Evolutionary conservation across 306 rosid species (phyloP).

Genomic region (Prunus padus): DNA sequence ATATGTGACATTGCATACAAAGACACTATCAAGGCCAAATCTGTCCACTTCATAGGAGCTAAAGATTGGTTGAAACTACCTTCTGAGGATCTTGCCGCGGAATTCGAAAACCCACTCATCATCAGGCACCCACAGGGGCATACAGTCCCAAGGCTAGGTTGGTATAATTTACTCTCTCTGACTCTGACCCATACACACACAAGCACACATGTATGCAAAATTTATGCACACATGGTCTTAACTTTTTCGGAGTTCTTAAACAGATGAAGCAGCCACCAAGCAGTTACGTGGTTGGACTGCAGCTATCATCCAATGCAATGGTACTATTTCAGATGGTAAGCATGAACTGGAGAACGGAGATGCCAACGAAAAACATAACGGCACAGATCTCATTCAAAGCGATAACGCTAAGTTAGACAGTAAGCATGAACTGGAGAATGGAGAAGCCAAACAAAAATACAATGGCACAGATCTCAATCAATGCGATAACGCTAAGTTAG

Average conservation of each 20-base stretch:
- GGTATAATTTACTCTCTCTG: neutral
- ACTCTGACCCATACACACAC: neutral
- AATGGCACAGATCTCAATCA: slow-evolving; percentile 9
- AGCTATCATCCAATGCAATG: slow-evolving; percentile 14
- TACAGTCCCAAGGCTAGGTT: slow-evolving; percentile 83
- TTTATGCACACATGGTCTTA: neutral
- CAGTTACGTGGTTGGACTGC: slow-evolving; percentile 47
- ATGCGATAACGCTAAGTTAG: neutral
- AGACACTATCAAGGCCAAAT: slow-evolving; percentile 59
- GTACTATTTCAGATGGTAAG: neutral
- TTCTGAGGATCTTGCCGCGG: slow-evolving; percentile 67
- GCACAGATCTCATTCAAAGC: slow-evolving; percentile 8
- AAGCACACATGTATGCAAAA: neutral
- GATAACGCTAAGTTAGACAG: neutral
- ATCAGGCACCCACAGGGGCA: slow-evolving; percentile 90
- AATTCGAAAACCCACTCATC: slow-evolving; percentile 61
- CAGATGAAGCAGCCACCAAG: slow-evolving; percentile 58
- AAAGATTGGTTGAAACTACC: slow-evolving; percentile 85
- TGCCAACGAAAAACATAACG: slow-evolving; percentile 1
- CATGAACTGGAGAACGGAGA: slow-evolving; percentile 15
- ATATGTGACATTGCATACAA: slow-evolving; percentile 78
- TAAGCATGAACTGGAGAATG: slow-evolving; percentile 26
- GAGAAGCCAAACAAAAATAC: slow-evolving; percentile 18
- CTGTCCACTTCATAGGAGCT: slow-evolving; percentile 79
- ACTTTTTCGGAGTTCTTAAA: neutral